These are phyloP conservation scores for Plantago elongata DNA, from an alignment of 257 asterid species.

Conservation along the genomic window DNA sequence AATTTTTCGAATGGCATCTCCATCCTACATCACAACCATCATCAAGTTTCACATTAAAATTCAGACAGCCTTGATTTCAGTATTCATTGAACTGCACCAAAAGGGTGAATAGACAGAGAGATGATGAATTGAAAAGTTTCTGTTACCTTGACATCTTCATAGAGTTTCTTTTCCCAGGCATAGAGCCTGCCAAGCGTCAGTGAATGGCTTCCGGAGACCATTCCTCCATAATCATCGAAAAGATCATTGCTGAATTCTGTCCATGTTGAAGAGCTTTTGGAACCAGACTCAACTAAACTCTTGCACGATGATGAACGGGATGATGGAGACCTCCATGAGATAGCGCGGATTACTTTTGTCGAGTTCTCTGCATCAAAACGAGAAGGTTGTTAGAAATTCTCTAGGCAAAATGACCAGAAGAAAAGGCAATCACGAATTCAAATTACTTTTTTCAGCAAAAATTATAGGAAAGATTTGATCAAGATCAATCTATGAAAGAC, in stretches of 20 bases:
- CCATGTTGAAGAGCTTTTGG: constrained; percentile 70
- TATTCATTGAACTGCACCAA: background rate
- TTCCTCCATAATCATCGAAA: constrained; percentile 77
- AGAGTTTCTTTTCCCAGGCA: constrained; percentile 96
- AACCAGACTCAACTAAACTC: constrained; percentile 71
- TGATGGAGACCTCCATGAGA: constrained; percentile 54
- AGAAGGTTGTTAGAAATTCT: background rate
- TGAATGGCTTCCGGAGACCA: constrained; percentile 86
- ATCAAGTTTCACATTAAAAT: constrained; percentile 8
- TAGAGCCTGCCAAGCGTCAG: constrained; percentile 79
- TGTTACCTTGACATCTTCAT: constrained; percentile 80
- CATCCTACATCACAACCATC: constrained; percentile 41
- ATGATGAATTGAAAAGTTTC: background rate
- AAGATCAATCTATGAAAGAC: too few species aligned
- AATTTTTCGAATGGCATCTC: constrained; percentile 64
- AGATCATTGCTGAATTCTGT: constrained; percentile 72
- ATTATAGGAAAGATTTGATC: background rate
- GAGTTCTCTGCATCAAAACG: constrained; percentile 61
- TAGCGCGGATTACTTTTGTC: constrained; percentile 61
- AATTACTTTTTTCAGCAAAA: background rate
- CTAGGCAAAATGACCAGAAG: background rate
- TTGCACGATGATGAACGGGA: constrained; percentile 60
- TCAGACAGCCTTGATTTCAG: constrained; percentile 5
- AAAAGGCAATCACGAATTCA: background rate
- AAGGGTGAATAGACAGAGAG: background rate